These are phyloP conservation scores for Tylopilus rubrobrunneus DNA, from an alignment of 768 basidiomycete species.

Conservation along the genomic window DNA sequence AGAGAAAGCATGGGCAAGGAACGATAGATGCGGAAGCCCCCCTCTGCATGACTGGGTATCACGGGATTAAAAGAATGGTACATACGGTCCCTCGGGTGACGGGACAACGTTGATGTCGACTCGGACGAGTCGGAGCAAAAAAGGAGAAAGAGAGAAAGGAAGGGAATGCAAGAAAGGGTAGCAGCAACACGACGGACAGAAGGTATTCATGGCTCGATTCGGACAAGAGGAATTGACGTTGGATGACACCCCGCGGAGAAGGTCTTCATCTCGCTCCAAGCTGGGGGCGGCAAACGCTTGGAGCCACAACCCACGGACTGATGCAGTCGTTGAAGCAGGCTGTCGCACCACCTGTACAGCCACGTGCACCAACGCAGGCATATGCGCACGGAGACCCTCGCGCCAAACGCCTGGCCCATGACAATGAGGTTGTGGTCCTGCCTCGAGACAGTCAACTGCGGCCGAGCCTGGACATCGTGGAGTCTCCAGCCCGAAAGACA, in stretches of 20 bases:
- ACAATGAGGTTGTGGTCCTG: slow-evolving; percentile 23
- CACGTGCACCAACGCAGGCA: slow-evolving; percentile 24
- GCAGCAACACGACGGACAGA: not conserved
- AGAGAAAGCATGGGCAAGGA: slow-evolving; percentile 1
- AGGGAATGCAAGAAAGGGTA: not conserved
- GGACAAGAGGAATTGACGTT: not conserved
- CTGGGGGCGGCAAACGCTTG: not conserved
- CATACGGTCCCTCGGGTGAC: not conserved
- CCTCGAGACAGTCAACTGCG: slow-evolving; percentile 19
- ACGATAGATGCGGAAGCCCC: not conserved
- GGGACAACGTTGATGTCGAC: not conserved
- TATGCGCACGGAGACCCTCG: slow-evolving; percentile 18
- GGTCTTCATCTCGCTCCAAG: slow-evolving; percentile 4
- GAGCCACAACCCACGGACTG: not conserved
- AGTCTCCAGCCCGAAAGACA: slow-evolving; percentile 19
- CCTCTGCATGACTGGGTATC: slow-evolving; percentile 7
- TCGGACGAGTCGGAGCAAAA: not conserved
- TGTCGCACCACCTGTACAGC: slow-evolving; percentile 13
- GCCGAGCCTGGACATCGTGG: slow-evolving; percentile 18
- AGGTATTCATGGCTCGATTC: not conserved
- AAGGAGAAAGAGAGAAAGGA: not conserved
- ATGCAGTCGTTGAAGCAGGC: slow-evolving; percentile 4
- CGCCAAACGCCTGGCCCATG: slow-evolving; percentile 24
- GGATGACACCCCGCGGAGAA: slow-evolving; percentile 1
- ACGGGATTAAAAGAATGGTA: not conserved